A percentile compares a stretch with the other conserved stretches of the same genome.
Evolutionary conservation across 2,329 filamentous ascomycete species (phyloP).

Genomic region (Cordyceps fumosorosea): DNA sequence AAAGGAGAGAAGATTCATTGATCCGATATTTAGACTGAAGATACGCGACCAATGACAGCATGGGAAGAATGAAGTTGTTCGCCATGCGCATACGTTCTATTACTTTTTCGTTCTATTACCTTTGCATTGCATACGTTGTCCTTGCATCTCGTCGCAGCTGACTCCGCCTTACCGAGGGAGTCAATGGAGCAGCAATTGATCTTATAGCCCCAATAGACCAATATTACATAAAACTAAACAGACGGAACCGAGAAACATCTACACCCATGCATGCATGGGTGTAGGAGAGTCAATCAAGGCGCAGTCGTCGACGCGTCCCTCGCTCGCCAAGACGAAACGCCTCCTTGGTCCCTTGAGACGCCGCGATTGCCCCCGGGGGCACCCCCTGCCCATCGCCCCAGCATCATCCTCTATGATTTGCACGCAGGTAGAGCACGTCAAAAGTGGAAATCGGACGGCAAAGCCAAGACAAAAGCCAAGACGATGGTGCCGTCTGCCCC

Average conservation of each 20-base stretch:
- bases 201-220: background rate
- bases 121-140: background rate
- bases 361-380: background rate
- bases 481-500: background rate
- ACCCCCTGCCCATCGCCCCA: background rate
- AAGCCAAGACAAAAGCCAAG: conserved; percentile 6
- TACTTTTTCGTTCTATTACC: background rate
- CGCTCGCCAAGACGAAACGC: background rate
- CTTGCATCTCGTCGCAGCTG: background rate
- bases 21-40: background rate
- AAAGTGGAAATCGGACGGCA: background rate
- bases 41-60: background rate
- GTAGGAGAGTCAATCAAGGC: background rate
- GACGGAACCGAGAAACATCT: background rate
- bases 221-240: background rate
- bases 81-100: background rate
- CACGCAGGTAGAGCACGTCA: background rate
- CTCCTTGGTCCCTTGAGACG: conserved; percentile 4
- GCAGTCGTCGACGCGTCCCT: background rate
- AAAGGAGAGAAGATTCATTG: conserved; percentile 8
- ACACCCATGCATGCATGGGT: too few relatives aligned
- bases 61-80: background rate
- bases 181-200: too few relatives aligned
- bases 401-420: too few relatives aligned
- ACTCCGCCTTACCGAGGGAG: too few relatives aligned